A percentile compares a stretch with the other conserved stretches of the same genome.
phyloP scores from a whole-genome alignment of 352 stramenopile species.

The Lagenidium sp. region DNA sequence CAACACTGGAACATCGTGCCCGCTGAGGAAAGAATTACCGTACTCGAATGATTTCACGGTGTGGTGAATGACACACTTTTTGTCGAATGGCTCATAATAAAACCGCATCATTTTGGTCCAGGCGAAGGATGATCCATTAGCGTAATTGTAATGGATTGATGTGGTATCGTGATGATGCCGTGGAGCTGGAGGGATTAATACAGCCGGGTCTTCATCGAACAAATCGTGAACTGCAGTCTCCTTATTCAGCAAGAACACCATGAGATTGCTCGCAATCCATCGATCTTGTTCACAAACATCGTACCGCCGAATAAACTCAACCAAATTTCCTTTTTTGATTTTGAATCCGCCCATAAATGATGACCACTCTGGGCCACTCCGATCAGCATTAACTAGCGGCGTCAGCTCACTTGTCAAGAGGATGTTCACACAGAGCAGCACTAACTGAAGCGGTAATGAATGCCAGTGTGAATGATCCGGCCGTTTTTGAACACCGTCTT shows the following conservation, averaged over 20 bases:
- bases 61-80: conserved; percentile 44
- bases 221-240: conserved; percentile 31
- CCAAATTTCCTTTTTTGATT: conserved; percentile 37
- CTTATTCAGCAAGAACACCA: conserved; percentile 46
- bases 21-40: conserved; percentile 46
- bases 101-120: conserved; percentile 59
- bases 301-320: conserved; percentile 22
- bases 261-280: conserved; percentile 25
- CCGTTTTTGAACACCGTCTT: background rate
- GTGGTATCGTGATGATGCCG: conserved; percentile 15
- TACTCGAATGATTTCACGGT: conserved; percentile 53
- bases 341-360: conserved; percentile 36
- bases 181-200: conserved; percentile 5
- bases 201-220: conserved; percentile 22
- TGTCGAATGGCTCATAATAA: conserved; percentile 50
- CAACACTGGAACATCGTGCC: conserved; percentile 29
- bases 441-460: conserved; percentile 33
- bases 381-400: conserved; percentile 25
- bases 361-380: conserved; percentile 26
- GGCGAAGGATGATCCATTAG: conserved; percentile 31
- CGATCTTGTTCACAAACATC: conserved; percentile 21
- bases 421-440: conserved; percentile 46
- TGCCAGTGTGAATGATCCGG: conserved; percentile 29
- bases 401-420: conserved; percentile 47
- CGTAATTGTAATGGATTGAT: conserved; percentile 31